Percentiles rank a stretch among this genome's conserved stretches.
Evolutionary conservation across 1,284 basidiomycete species (phyloP).

Genomic region (Boletus albobrunnescens): DNA sequence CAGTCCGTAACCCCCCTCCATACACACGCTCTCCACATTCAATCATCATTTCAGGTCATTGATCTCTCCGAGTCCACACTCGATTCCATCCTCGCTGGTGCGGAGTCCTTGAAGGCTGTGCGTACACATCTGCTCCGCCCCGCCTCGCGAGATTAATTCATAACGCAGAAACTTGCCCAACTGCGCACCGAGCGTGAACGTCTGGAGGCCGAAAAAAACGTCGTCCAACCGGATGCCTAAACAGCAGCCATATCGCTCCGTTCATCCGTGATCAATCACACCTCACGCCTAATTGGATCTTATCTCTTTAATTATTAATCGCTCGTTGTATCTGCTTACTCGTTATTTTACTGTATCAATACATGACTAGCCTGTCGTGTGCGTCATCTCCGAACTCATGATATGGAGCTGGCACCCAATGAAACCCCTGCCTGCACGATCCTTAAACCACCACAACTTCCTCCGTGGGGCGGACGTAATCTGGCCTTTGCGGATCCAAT

Average conservation of each 20-base stretch:
- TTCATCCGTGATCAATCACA: slow-evolving; percentile 24
- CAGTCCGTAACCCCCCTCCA: slow-evolving; percentile 38
- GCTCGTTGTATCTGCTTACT: too few species aligned
- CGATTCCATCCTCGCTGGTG: slow-evolving; percentile 52
- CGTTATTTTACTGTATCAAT: too few species aligned
- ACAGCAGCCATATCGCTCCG: slow-evolving; percentile 14
- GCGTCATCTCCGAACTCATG: slow-evolving; percentile 1
- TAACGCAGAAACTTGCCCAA: slow-evolving; percentile 55
- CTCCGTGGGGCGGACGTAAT: slow-evolving; percentile 47
- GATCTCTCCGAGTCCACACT: slow-evolving; percentile 70
- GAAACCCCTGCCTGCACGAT: neutral
- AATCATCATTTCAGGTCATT: slow-evolving; percentile 41
- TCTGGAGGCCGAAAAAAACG: slow-evolving; percentile 41
- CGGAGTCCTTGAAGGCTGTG: slow-evolving; percentile 59
- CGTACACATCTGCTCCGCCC: slow-evolving; percentile 23
- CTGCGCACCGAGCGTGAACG: slow-evolving; percentile 52
- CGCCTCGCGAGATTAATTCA: neutral
- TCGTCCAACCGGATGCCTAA: slow-evolving; percentile 24
- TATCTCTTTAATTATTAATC: slow-evolving; percentile 22
- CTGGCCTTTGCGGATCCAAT: slow-evolving; percentile 56
- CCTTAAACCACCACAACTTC: slow-evolving; percentile 17
- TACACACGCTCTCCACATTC: neutral
- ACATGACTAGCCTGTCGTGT: neutral
- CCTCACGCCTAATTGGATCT: slow-evolving; percentile 29
- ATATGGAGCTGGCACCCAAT: neutral